Evolutionary conservation across 2,329 filamentous ascomycete species (phyloP), one percentile per base, ranked within the genome.

Genomic region (Trichocomaceae sp.): DNA sequence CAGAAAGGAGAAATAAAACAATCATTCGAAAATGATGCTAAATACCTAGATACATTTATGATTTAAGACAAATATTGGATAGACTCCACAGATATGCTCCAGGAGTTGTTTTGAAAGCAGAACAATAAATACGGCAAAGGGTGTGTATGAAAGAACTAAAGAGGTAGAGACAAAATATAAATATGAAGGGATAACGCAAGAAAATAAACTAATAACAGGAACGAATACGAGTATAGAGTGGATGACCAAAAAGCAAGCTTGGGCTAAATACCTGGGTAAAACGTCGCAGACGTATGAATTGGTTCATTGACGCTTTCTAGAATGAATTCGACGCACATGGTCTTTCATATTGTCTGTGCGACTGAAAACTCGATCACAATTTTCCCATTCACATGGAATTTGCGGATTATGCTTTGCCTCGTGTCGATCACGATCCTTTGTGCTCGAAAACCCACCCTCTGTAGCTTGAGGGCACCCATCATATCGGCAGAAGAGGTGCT

Each of bases 341-440:
- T 77, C 74, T 53, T 76, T 75, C 82, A 84, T 84, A 59, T 84
- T 84, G 63, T 84, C 82, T 22, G 83, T 77, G 31, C 82, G 73
- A 64, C 79, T 82, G 64, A 84, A 84, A 2, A 84, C 71, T 47
- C 81, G 69, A 53, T 76, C 75, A 64, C 82, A 84, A 6, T 76
- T 79, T 29, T 76, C 73, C 77, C 78, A 82, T 59, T 82, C 78
- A 61, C 82, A 84, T 37, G 75, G 62, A 50, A 84, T 77, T n/a
- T 75, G 77, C 2, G 82, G 81, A 59, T 83, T 82, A 65, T 84
- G 82, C 63, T 82, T 83, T 44, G 81, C 81, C 64, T 84, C 82
- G 59, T 84, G 82, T 39, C 82, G 70, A 23, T 79, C 78, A 19
- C 81, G 77, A 59, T 84, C 82, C 62, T 84, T 84, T 64, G 83